Base-by-base conservation (phyloP, 495 filamentous ascomycete species). In the Penicillium malachiteum region DNA sequence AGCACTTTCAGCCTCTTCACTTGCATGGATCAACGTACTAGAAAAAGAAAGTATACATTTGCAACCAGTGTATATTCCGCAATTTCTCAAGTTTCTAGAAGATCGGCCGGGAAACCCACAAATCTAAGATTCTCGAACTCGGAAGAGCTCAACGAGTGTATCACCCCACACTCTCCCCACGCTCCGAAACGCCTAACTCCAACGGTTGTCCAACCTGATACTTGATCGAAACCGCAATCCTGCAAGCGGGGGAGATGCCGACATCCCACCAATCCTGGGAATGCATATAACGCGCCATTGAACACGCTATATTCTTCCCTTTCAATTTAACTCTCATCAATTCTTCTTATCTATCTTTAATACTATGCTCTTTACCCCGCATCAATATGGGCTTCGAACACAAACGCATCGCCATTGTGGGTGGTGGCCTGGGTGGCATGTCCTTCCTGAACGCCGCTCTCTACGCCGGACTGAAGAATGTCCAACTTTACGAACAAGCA, bases 391-490 rank as follows among this genome's bases (percentile, higher is more conserved):
- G 68, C 10, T 71, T 71, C 45, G 56, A 64, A 57, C 34, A 71
- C 48, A 66, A 67, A n/a, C 61, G 61, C 32, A 50, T 84, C 41
- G 83, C 80, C 56, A 79, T 86, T 52, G 64, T 85, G 38, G 82
- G 83, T 48, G 81, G 73, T n/a, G 83, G 83, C 34, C 78, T 86
- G 17, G 79, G 80, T 2, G 83, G 83, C 42, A 70, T 84, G 57
- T 56, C 68, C 14, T 69, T 71, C 44, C 41, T 69, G 50, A 71
- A 69, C 34, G 68, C 68, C 12, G 75, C 76, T 55, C 70, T 85
- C 3, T 79, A 81, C 11, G 62, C 80, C 13, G 81, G 75, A 7
- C 70, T 84, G 3, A 75, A 77, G 57, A 77, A 77, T 0, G 60
- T 86, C 2, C 61, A 69, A 44, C 54, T 69, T 17, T 85, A 84